Evolutionary conservation across 1,139 yeast species (phyloP).

Genomic region (Yamadazyma sp.): DNA sequence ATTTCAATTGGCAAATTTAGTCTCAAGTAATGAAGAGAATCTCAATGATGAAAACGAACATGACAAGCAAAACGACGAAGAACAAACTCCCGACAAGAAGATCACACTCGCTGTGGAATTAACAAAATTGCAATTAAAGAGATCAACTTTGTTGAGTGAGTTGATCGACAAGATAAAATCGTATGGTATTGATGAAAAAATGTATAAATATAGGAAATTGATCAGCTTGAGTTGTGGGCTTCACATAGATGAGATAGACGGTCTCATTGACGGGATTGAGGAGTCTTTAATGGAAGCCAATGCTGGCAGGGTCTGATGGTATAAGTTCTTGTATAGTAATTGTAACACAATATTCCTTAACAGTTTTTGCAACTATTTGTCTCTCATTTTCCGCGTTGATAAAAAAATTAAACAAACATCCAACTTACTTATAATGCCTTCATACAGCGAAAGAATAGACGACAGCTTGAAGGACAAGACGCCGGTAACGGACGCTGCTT

Average conservation of each 20-base stretch:
- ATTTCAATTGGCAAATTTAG: constrained; percentile 27
- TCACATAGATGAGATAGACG: constrained; percentile 76
- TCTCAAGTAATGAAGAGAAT: constrained; percentile 25
- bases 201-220: constrained; percentile 78
- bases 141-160: constrained; percentile 43
- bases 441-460: constrained; percentile 14
- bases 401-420: not conserved
- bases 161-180: constrained; percentile 37
- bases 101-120: constrained; percentile 39
- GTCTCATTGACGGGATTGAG: constrained; percentile 48
- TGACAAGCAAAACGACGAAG: constrained; percentile 15
- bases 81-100: too few species aligned
- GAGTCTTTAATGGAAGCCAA: constrained; percentile 39
- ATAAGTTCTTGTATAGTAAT: constrained; percentile 2
- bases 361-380: not conserved
- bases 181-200: constrained; percentile 51
- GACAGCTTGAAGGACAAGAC: constrained; percentile 6
- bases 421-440: constrained; percentile 7
- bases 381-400: not conserved
- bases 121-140: constrained; percentile 51
- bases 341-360: not conserved
- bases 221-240: constrained; percentile 83
- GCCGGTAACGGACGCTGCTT: constrained; percentile 15
- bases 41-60: constrained; percentile 7
- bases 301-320: constrained; percentile 9